Evolutionary conservation across 805 yeast species (phyloP), one percentile per base, ranked within the genome.

Genomic region (Ogataea populi-albae): DNA sequence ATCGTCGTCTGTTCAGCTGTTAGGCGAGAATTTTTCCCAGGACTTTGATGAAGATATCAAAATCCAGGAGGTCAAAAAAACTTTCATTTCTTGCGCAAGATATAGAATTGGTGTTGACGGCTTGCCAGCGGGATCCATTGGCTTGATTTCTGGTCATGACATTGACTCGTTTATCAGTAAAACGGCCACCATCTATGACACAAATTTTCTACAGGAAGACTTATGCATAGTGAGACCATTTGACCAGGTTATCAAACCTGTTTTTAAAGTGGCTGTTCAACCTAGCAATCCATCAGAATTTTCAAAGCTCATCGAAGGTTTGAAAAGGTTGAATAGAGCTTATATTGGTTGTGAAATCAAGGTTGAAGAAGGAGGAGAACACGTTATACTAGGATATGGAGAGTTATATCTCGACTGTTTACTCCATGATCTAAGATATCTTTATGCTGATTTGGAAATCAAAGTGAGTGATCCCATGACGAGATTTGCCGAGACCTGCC

Each of bases 301-400:
- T 12, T 91, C 95, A 0, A 73, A 72, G 41, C 64, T 93, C 47
- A 64, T 81, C 10, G 79, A 75, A n/a, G 89, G 87, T 0, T 62
- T 93, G 31, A 68, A 82, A 39, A 73, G 68, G 37, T 62, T 85
- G 19, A 72, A 72, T 48, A 75, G 73, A 46, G 65, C 80, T 1
- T 89, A 86, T 52, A 71, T 82, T 7, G 81, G 88, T 3, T 68
- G 79, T 23, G 70, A 70, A 15, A 65, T 85, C n/a, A 77, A 72
- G 44, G 86, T 83, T 1, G 96, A 87, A 55, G 95, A 86, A 46
- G 82, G 89, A 34, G 96, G 97, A 2, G 97, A 88, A 49, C 86
- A 83, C 54, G 78, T 79, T 1, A 56, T 93, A 0, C 52, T 79
- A 18, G 96, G 93, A 0, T 75, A 86, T 7, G 98, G 98, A 5